Base-by-base conservation (phyloP, 208 protist species). In the Angomonas ambiguus region DNA sequence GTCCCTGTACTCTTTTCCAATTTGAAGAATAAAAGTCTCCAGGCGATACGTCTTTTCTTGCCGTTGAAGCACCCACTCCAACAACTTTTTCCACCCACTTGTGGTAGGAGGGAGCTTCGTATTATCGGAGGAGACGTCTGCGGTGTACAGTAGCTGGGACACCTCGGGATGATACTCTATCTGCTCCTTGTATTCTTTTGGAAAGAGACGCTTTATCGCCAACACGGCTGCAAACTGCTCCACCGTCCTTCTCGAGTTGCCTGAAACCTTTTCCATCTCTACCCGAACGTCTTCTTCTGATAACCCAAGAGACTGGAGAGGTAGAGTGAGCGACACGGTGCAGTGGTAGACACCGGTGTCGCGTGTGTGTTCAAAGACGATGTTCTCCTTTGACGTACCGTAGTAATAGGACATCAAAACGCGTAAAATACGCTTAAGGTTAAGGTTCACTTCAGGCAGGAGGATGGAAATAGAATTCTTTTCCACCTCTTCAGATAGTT, bases 361-460 rank as follows among this genome's bases (percentile, higher is more conserved):
- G 1, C 34, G 2, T 22, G 0, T 24, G 49, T 55, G 45, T 27
- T 45, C 32, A 28, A 82, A 76, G 30, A 28, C 1, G 6, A 94
- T 48, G 27, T 78, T 62, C n/a, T 75, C 67, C 16, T 81, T 76
- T 1, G 4, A 1, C 18, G 85, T 42, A 34, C 84, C 83, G 61
- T 85, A 94, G 63, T 82, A 73, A 62, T 88, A 86, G 41, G 65
- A 33, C 10, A 94, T 67, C 3, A 94, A 69, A 13, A 67, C 58
- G 13, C 73, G 76, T 16, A 94, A 59, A 16, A 88, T 49, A 18
- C 69, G 63, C 60, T 88, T 91, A 3, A 80, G 62, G 3, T 70
- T 68, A 2, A 94, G 20, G 10, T 66, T 35, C 11, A 65, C 69
- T 0, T 72, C 62, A 1, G 84, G 82, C 27, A 94, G 62, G 0